These are phyloP conservation scores for Lactarius sp. DNA, from an alignment of 768 basidiomycete species.

Conservation along the genomic window DNA sequence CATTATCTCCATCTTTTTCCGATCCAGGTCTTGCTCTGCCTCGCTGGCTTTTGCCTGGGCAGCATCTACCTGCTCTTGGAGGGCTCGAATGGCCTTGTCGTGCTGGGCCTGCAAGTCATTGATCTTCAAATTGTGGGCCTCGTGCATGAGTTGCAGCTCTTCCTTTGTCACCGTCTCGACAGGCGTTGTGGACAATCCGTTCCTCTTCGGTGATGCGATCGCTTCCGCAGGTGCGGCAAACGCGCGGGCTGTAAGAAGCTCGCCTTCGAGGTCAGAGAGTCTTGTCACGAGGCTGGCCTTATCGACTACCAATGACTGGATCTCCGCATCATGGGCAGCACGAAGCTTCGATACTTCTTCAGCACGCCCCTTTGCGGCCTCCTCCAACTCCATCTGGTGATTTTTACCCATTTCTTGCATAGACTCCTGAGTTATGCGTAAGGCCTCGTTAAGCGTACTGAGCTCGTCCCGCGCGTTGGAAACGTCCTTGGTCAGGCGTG, in stretches of 20 bases:
- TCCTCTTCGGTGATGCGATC: conserved; percentile 48
- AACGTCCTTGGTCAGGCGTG: conserved; percentile 54
- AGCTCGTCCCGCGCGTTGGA: conserved; percentile 66
- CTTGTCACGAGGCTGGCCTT: conserved; percentile 57
- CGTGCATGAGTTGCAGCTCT: conserved; percentile 71
- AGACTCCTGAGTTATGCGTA: conserved; percentile 64
- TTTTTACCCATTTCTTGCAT: conserved; percentile 65
- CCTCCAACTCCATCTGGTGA: conserved; percentile 70
- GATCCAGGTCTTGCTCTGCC: conserved; percentile 53
- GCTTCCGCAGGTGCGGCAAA: conserved; percentile 42
- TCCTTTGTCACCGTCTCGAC: conserved; percentile 60
- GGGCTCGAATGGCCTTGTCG: conserved; percentile 48
- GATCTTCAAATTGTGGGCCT: conserved; percentile 80
- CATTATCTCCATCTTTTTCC: conserved; percentile 78
- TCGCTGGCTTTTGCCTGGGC: conserved; percentile 47
- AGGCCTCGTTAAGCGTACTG: conserved; percentile 56
- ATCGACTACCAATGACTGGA: conserved; percentile 49
- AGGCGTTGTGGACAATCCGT: conserved; percentile 42
- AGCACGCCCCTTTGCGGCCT: conserved; percentile 60
- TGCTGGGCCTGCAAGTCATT: conserved; percentile 67
- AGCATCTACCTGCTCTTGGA: conserved; percentile 55
- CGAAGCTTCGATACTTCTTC: conserved; percentile 66
- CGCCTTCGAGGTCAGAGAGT: conserved; percentile 74
- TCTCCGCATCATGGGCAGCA: conserved; percentile 55
- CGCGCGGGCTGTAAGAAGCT: conserved; percentile 61